Conservation (phyloP, 768 basidiomycete genomes). For the Floccularia luteovirens region DNA sequence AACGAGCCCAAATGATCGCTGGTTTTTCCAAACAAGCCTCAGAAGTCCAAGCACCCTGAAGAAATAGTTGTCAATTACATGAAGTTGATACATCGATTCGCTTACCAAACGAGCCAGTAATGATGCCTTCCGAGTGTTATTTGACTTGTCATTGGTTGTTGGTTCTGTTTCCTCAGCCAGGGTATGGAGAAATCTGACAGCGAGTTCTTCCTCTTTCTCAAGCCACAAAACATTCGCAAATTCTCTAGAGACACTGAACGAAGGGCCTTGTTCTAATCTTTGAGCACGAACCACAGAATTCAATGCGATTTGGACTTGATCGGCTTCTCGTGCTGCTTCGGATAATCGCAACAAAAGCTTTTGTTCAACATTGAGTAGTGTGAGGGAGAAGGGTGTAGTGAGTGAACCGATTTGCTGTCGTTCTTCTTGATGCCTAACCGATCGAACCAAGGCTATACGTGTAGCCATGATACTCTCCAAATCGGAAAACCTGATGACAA, state of each 20-base stretch:
- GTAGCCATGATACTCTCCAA: constrained; percentile 78
- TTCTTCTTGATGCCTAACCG: constrained; percentile 61
- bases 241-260: constrained; percentile 61
- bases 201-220: constrained; percentile 77
- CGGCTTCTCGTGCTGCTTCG: constrained; percentile 57
- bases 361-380: constrained; percentile 56
- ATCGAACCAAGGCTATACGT: constrained; percentile 73
- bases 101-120: constrained; percentile 62
- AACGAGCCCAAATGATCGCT: constrained; percentile 56
- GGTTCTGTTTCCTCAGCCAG: constrained; percentile 15
- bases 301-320: constrained; percentile 73
- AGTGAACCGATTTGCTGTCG: constrained; percentile 72
- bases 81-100: background rate
- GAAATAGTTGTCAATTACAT: constrained; percentile 1
- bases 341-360: constrained; percentile 66
- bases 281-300: constrained; percentile 81
- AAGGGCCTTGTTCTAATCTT: constrained; percentile 36
- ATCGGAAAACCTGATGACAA: constrained; percentile 51
- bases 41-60: constrained; percentile 85
- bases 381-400: constrained; percentile 39
- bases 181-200: constrained; percentile 63
- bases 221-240: constrained; percentile 89
- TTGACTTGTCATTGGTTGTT: constrained; percentile 6
- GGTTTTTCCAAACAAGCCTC: constrained; percentile 82
- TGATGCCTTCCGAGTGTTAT: constrained; percentile 21